These are phyloP conservation scores for sorghum (Sorghum bicolor) DNA, from an alignment of 176 grass and related monocot genomes.

Conservation along the genomic window DNA sequence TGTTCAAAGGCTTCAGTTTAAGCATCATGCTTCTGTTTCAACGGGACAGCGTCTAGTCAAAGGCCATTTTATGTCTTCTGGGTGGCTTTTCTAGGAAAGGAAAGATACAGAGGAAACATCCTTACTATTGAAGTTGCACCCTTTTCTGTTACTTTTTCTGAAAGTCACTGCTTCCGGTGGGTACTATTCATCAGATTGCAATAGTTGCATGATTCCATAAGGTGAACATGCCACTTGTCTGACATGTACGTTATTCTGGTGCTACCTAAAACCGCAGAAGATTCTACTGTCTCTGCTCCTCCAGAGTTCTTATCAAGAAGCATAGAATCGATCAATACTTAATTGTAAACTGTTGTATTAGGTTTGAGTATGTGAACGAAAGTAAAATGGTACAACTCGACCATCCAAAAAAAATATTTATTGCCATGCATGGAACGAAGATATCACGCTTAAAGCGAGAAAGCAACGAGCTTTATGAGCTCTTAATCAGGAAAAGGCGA, in stretches of 20 bases:
- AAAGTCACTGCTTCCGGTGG: constrained; percentile 1
- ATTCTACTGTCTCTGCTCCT: neutral
- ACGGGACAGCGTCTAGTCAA: neutral
- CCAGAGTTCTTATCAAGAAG: neutral
- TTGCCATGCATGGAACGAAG: neutral
- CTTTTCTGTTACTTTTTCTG: neutral
- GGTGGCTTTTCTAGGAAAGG: neutral
- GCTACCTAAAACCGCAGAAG: neutral
- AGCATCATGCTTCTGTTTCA: constrained; percentile 4
- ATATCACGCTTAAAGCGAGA: constrained; percentile 30
- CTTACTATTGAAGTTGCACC: constrained; percentile 12
- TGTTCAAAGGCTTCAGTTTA: neutral
- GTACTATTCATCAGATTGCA: neutral
- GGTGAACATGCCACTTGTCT: neutral
- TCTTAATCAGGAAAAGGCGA: neutral
- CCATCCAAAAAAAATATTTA: neutral
- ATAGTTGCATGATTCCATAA: neutral
- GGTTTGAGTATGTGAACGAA: neutral
- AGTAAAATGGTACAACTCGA: neutral
- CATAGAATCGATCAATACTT: neutral
- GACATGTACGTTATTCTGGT: neutral
- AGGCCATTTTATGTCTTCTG: neutral
- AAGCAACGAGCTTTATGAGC: constrained; percentile 7
- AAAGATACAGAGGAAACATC: constrained; percentile 7
- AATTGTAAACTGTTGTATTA: neutral